Evolutionary conservation across 2,329 filamentous ascomycete species (phyloP).

Genomic region (Colletotrichum noveboracense): DNA sequence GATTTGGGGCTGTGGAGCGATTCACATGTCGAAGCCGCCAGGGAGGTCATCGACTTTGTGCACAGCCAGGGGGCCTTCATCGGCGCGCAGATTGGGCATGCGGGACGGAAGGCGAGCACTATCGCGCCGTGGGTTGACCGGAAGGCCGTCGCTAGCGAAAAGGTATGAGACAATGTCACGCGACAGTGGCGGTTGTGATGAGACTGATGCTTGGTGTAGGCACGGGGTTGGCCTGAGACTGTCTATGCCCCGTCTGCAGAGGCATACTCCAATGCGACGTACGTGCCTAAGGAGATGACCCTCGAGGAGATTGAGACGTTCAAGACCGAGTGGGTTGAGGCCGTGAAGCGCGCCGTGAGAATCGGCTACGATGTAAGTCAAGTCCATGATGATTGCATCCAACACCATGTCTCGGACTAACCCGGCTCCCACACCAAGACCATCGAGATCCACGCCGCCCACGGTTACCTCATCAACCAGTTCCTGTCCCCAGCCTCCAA

Average conservation of each 20-base stretch:
- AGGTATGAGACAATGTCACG: slow-evolving; percentile 19
- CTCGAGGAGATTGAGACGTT: slow-evolving; percentile 67
- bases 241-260: slow-evolving; percentile 31
- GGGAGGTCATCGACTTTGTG: slow-evolving; percentile 67
- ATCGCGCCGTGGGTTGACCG: slow-evolving; percentile 60
- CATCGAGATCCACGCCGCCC: slow-evolving; percentile 43
- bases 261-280: slow-evolving; percentile 31
- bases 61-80: slow-evolving; percentile 71
- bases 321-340: slow-evolving; percentile 63
- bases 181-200: rapidly evolving
- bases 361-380: slow-evolving; percentile 64
- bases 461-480: slow-evolving; percentile 52
- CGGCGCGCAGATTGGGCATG: slow-evolving; percentile 73
- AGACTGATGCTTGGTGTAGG: neutral
- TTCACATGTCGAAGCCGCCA: slow-evolving; percentile 66
- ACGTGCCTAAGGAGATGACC: slow-evolving; percentile 59
- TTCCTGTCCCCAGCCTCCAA: slow-evolving; percentile 51
- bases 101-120: slow-evolving; percentile 62
- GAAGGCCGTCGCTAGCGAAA: slow-evolving; percentile 56
- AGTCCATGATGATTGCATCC: neutral
- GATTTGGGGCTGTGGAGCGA: slow-evolving; percentile 75
- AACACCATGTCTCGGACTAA: neutral
- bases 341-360: slow-evolving; percentile 58
- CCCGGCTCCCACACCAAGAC: neutral
- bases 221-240: slow-evolving; percentile 48